These are phyloP conservation scores for Macroventuria anomochaeta DNA, from an alignment of 2,329 filamentous ascomycete species.

Conservation along the genomic window DNA sequence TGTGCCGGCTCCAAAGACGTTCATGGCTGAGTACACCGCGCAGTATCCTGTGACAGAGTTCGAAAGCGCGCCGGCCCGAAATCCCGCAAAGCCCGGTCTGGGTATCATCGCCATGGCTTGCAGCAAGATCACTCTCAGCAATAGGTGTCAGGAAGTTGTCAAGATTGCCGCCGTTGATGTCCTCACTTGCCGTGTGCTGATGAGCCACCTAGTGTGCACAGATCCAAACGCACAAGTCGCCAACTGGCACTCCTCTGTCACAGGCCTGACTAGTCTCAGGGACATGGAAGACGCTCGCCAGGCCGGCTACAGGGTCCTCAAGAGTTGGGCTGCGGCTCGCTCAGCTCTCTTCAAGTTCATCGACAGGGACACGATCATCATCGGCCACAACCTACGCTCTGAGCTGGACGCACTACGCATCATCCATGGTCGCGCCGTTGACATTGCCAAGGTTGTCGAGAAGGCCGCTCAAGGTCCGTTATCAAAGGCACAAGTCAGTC, in stretches of 20 bases:
- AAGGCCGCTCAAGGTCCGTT: constrained; percentile 44
- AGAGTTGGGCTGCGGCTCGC: constrained; percentile 43
- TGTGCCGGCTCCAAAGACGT: constrained; percentile 35
- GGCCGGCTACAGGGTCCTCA: constrained; percentile 41
- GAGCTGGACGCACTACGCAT: constrained; percentile 46
- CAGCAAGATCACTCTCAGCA: constrained; percentile 35
- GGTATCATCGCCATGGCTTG: constrained; percentile 36
- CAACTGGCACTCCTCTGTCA: constrained; percentile 35
- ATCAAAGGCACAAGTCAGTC: constrained; percentile 38
- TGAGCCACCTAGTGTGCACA: constrained; percentile 43
- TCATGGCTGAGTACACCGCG: constrained; percentile 27
- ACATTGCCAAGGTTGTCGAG: constrained; percentile 40
- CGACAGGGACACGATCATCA: constrained; percentile 43
- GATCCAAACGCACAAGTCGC: constrained; percentile 27
- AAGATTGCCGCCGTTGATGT: constrained; percentile 45
- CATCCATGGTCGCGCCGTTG: constrained; percentile 43
- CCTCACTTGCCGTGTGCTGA: constrained; percentile 37
- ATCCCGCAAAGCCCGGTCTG: constrained; percentile 20
- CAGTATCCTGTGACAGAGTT: constrained; percentile 32
- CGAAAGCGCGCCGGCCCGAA: constrained; percentile 24
- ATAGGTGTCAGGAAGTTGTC: constrained; percentile 35
- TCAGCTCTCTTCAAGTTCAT: constrained; percentile 39
- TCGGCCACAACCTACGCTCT: constrained; percentile 43
- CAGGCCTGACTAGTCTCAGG: constrained; percentile 32
- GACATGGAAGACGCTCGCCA: constrained; percentile 38